phyloP scores from a whole-genome alignment of 73 alveolate genomes.

The Diophrys appendiculata region DNA sequence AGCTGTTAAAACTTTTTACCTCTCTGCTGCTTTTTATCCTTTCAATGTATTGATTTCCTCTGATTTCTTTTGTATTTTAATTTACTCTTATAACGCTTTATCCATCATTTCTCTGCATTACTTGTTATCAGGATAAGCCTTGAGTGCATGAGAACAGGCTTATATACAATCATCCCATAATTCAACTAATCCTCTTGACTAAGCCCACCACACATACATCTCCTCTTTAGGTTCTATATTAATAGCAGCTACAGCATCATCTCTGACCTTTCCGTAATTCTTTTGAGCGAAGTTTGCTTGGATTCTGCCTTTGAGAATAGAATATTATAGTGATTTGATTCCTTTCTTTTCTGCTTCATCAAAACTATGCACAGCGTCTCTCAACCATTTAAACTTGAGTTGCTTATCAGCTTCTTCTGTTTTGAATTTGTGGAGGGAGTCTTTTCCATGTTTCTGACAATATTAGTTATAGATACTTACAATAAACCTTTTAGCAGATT shows the following conservation, averaged over 20 bases:
- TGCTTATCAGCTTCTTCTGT: slow-evolving; percentile 24
- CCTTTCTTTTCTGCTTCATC: background rate
- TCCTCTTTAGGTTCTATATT: background rate
- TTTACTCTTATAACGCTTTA: slow-evolving; percentile 19
- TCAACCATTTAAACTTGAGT: slow-evolving; percentile 10
- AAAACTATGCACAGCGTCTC: background rate
- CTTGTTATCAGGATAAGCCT: background rate
- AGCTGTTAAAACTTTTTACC: slow-evolving; percentile 51
- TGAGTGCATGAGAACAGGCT: slow-evolving; percentile 8
- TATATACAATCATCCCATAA: slow-evolving; percentile 25
- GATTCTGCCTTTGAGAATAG: background rate
- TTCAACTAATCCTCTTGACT: slow-evolving; percentile 16
- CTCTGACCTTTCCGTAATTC: slow-evolving; percentile 29
- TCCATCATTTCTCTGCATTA: slow-evolving; percentile 22
- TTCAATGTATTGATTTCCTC: slow-evolving; percentile 71
- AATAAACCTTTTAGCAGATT: slow-evolving; percentile 60
- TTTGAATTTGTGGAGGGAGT: slow-evolving; percentile 12
- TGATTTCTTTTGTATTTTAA: slow-evolving; percentile 30
- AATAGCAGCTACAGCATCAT: slow-evolving; percentile 12
- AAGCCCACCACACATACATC: slow-evolving; percentile 13
- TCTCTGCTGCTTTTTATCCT: slow-evolving; percentile 65
- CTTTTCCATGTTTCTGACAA: slow-evolving; percentile 55
- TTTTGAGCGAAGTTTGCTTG: background rate
- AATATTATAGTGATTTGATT: background rate
- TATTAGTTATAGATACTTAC: too few relatives aligned